phyloP scores from a whole-genome alignment of 176 grass and related monocot genomes.

The Rhynchospora breviuscula region DNA sequence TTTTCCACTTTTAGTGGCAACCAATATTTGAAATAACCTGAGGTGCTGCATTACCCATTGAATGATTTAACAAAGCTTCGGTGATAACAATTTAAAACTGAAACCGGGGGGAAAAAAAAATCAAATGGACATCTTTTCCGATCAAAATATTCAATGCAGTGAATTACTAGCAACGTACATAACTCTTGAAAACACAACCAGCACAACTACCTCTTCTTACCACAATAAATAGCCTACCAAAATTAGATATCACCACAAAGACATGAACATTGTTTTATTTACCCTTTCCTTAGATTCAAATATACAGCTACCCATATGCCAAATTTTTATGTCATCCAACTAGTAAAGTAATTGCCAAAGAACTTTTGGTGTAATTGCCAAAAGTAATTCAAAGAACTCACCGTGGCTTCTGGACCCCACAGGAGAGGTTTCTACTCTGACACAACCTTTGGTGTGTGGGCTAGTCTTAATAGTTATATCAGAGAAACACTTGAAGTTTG shows the following conservation, averaged over 20 bases:
- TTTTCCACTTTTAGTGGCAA: not conserved
- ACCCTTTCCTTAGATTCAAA: not conserved
- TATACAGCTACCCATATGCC: not conserved
- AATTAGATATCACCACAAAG: not conserved
- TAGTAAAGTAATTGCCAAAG: not conserved
- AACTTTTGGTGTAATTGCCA: not conserved
- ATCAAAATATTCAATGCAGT: not conserved
- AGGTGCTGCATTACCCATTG: not conserved
- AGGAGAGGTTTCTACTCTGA: not conserved
- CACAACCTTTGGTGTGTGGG: not conserved
- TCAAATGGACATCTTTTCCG: not conserved
- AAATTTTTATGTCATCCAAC: too few species aligned
- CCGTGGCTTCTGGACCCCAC: not conserved
- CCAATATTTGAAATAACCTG: not conserved
- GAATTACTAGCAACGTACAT: not conserved
- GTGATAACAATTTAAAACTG: not conserved
- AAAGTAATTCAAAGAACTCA: not conserved
- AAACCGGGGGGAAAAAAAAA: not conserved
- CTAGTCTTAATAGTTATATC: too few species aligned
- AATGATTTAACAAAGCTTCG: too few species aligned
- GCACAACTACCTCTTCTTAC: not conserved
- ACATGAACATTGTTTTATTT: not conserved
- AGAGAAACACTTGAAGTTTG: too few species aligned
- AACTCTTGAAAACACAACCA: not conserved
- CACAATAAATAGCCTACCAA: slow-evolving; percentile 11